Evolutionary conservation across 192 early-diverging fungal species (phyloP), one percentile per base, ranked within the genome.

Genomic region (Pilaira anomala): DNA sequence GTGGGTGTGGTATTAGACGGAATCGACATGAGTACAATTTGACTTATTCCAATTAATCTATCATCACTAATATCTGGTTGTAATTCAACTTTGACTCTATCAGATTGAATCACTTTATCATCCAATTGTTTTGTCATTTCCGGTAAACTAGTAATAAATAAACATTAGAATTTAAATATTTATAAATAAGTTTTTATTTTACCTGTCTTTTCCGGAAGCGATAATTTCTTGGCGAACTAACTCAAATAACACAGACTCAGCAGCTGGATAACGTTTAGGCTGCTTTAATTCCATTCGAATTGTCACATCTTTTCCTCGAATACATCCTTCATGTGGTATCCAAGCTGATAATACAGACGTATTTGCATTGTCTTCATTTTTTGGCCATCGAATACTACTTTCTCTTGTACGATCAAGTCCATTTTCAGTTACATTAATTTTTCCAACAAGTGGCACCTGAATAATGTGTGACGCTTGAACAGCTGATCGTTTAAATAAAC

Each of bases 121-220:
- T 54, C 19, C 30, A 54, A 18, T n/a, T 54, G 52, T 14, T 54
- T 54, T 18, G 52, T 54, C 52, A 33, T 54, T 3, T 54, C 52
- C 16, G 52, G 52, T 54, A 29, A 29, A 30, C 52, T 54, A 9
- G 28, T 29, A 30, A 36, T 9, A 36, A 36, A 36, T 9, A 36
- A 36, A 36, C 4, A 36, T 36, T 3, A 36, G 6, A 36, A 33
- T 33, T 3, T 33, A 36, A 36, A 36, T 0, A 9, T n/a, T n/a
- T n/a, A n/a, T n/a, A 50, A 50, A 45, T 45, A 16, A 45, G 11
- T 24, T 12, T 5, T 26, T 14, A 26, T 26, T 26, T 52, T 55
- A 55, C 53, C 9, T 55, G 19, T 55, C 53, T 36, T 18, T 55
- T 36, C n/a, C 30, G 0, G 53, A 55, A 7, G 53, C 28, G 19